Evolutionary conservation across 495 filamentous ascomycete species (phyloP), one percentile per base, ranked within the genome.

Genomic region (Penicillium manginii): DNA sequence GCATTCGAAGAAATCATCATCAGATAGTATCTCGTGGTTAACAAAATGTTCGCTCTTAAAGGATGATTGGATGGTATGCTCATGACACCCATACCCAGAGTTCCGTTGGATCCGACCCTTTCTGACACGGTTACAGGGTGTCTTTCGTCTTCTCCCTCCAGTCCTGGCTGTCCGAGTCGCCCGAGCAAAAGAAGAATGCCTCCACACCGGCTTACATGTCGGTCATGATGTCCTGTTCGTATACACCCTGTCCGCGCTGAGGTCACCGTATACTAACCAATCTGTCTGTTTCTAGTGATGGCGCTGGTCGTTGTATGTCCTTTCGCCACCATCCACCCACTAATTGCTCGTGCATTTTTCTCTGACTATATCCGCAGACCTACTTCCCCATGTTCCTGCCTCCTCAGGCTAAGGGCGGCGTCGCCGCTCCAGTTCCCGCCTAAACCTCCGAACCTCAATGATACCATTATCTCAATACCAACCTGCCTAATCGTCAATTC

Each of bases 341-440:
- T 50, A 9, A 19, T 46, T 43, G 14, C 2, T 7, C 22, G 5
- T 23, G 39, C 59, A 31, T 29, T 29, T 8, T 29, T 29, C 66
- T 70, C 67, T 64, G 49, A 48, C 50, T 26, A 23, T 19, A 12
- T 37, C 18, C 29, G 42, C 66, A 86, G 84, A 89, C 89, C 50
- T 96, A 96, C 70, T 83, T 96, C 61, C 91, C 89, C 15, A 76
- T 96, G 55, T 96, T 96, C 77, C 71, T 96, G 55, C 92, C 91
- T 37, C 84, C 83, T 2, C 75, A 79, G 54, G 57, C 65, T 15
- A 65, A 67, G 17, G 65, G 62, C 12, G 72, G 69, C 33, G 65
- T 75, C 59, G 68, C 79, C 61, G 69, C 77, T 50, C 71, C 81
- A 8, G 70, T 75, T 26, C 72, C 82, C 39, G 78, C 79, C 22